Evolutionary conservation across 192 early-diverging fungal species (phyloP), one percentile per base, ranked within the genome.

Genomic region (Coemansia sp.): DNA sequence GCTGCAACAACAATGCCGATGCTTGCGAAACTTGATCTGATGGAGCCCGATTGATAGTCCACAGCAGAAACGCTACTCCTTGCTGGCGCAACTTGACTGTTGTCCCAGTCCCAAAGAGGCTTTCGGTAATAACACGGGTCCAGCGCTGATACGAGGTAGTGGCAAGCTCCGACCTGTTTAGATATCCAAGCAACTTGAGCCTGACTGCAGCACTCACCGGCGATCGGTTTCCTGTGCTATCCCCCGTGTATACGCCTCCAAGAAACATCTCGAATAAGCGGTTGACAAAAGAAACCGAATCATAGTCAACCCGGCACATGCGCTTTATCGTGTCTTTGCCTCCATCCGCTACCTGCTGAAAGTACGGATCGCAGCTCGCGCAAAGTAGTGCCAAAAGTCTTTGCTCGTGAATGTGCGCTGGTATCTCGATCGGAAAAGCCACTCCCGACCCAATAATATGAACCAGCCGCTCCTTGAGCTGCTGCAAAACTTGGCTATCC

Each of bases 11-110:
- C 5, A 89, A 73, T 11, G 86, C 84, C 1, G 87, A 87, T 19
- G 91, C 85, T 4, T 87, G 85, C 5, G 66, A 70, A n/a, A 95
- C 72, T 55, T 71, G 75, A 3, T 81, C 66, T 17, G 52, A 17
- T 2, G 67, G 41, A 29, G 88, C 88, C 87, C 92, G 93, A 27
- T 90, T 72, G 10, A 91, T 87, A 22, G 90, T 82, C 95, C 95
- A 98, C 54, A 94, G 93, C 49, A 96, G 67, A 81, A 94, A 98
- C 1, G 79, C 65, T 85, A 96, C 92, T 1, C 89, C 90, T 2
- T 86, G 82, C 64, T 85, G 84, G 7, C 89, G 78, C 15, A 96
- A 74, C 54, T 88, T 93, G 15, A 80, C 52, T 27, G 79, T 92
- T 17, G 92, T 43, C 7, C 50, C 59, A 2, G 71, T 57, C 79